phyloP scores from a whole-genome alignment of 768 basidiomycete species.

The Podaxis mareebaensis region DNA sequence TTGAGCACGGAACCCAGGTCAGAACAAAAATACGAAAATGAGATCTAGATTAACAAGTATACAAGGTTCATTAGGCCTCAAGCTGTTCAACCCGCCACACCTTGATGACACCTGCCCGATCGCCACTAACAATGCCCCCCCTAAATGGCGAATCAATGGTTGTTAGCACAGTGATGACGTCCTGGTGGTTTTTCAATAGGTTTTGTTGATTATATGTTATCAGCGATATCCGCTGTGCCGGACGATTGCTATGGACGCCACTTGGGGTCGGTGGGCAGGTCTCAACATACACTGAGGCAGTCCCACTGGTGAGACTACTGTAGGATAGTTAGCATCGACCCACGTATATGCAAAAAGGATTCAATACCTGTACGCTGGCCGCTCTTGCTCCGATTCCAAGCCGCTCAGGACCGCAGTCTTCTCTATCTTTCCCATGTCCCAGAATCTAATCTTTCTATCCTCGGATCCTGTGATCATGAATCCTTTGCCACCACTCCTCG shows the following conservation, averaged over 20 bases:
- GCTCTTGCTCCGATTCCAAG: slow-evolving; percentile 71
- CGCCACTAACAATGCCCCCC: slow-evolving; percentile 90
- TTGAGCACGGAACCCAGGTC: no score
- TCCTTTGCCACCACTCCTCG: slow-evolving; percentile 50
- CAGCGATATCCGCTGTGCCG: slow-evolving; percentile 74
- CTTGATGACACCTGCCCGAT: slow-evolving; percentile 86
- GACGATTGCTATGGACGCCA: slow-evolving; percentile 57
- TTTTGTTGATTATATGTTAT: slow-evolving; percentile 84
- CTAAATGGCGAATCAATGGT: slow-evolving; percentile 93
- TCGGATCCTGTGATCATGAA: slow-evolving; percentile 90
- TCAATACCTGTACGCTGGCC: slow-evolving; percentile 72
- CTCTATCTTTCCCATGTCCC: slow-evolving; percentile 79
- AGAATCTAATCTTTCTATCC: slow-evolving; percentile 83
- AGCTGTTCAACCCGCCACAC: slow-evolving; percentile 77
- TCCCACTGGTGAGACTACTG: slow-evolving; percentile 39
- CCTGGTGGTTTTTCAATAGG: slow-evolving; percentile 84
- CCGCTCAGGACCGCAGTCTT: slow-evolving; percentile 81
- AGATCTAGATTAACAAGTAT: not conserved
- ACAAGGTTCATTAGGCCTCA: slow-evolving; percentile 24
- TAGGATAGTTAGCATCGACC: slow-evolving; percentile 3
- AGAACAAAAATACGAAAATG: not conserved
- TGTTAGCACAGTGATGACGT: slow-evolving; percentile 82
- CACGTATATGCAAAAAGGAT: not conserved
- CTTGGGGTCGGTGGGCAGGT: slow-evolving; percentile 53
- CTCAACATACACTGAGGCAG: slow-evolving; percentile 58